Conservation (phyloP, 257 asterid genomes). For the Primulina huaijiensis region DNA sequence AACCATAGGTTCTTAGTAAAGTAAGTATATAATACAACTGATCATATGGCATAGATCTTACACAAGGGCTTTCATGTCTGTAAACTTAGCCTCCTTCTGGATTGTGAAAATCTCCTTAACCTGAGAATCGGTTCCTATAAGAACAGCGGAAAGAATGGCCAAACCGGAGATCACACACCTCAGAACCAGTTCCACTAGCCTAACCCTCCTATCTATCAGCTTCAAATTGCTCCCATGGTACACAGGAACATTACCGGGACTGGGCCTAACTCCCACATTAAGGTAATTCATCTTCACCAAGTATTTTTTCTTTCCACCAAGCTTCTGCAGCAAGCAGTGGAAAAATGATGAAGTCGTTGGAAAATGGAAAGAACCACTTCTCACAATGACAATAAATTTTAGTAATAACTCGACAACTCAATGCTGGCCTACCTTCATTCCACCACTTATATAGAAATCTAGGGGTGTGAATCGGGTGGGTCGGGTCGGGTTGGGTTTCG, state of each 20-base stretch:
- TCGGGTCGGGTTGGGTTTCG: too few species aligned
- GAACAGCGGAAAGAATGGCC: constrained; percentile 67
- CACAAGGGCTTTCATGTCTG: constrained; percentile 94
- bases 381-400: not conserved
- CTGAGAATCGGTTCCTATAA: constrained; percentile 71
- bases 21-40: not conserved
- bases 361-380: not conserved
- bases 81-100: constrained; percentile 75
- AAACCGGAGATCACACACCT: constrained; percentile 68
- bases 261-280: constrained; percentile 96
- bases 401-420: constrained; percentile 16
- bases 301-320: not conserved
- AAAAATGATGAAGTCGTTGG: not conserved
- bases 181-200: constrained; percentile 59
- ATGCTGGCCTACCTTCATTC: constrained; percentile 36
- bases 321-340: not conserved
- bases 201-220: constrained; percentile 67
- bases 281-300: constrained; percentile 58
- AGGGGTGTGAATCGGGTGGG: too few species aligned
- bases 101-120: constrained; percentile 81
- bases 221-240: constrained; percentile 72
- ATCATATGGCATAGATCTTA: constrained; percentile 32
- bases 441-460: constrained; percentile 41
- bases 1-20: not conserved
- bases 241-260: constrained; percentile 89